Evolutionary conservation across 23 red algal species (phyloP), one percentile per base, ranked within the genome.

Genomic region (Rhodosorus marinus): DNA sequence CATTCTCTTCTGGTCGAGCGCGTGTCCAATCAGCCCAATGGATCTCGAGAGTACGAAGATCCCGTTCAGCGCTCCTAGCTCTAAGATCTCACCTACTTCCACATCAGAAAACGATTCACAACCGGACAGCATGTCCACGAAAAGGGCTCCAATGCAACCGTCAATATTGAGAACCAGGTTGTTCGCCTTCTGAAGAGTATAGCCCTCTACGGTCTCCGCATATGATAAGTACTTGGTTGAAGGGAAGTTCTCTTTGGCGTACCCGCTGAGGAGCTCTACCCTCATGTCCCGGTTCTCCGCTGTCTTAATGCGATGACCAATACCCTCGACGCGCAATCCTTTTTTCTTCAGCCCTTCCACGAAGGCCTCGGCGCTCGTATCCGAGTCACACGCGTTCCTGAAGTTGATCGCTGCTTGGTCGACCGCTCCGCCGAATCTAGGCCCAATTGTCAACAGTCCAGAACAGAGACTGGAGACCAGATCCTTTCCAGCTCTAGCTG

Each of bases 81-180:
- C 79, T 22, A 98, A 54, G 52, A 85, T 69, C 55, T 80, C 72
- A 46, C 73, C 60, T 2, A 98, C 90, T 67, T 82, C 78, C 7
- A 20, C 38, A 21, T 59, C 56, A 43, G 36, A 48, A 48, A 66
- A 82, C 20, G 66, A 52, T 5, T 54, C 70, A 0, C 59, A 66
- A 11, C 64, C 58, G 20, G 27, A 35, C 23, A 92, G 67, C 60
- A 92, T 74, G 47, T 98, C 90, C 3, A 72, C 90, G 26, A 98
- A 85, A 23, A 98, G 60, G 4, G 78, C 72, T 6, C 90, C 90
- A 40, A 98, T 98, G 8, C 78, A 81, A 4, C 90, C 90, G 55
- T 98, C 90, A 36, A 98, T 98, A 38, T 98, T 98, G 4, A 98
- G 57, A 19, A 98, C 90, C 34, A 98, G 47, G 60, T 98, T 83